These are phyloP conservation scores for Phlebopus sp. DNA, from an alignment of 1,284 basidiomycete genomes.

Conservation along the genomic window DNA sequence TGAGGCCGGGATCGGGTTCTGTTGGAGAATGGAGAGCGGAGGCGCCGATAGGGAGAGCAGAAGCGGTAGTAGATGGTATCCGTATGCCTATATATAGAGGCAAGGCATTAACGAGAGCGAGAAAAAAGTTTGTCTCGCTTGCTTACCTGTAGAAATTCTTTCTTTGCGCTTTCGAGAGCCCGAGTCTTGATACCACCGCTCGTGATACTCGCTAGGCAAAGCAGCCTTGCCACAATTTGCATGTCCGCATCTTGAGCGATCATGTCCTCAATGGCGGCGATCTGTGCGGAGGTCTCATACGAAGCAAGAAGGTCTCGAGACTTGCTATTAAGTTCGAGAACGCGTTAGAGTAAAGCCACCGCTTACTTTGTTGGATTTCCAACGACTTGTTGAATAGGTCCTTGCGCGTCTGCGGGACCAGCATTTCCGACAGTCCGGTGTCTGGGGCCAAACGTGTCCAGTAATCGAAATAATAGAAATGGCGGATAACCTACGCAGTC, in stretches of 20 bases:
- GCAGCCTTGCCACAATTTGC: constrained; percentile 72
- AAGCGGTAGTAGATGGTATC: constrained; percentile 85
- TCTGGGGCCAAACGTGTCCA: constrained; percentile 49
- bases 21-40: constrained; percentile 63
- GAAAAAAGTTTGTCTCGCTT: constrained; percentile 4
- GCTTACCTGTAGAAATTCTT: constrained; percentile 84
- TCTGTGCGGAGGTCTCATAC: constrained; percentile 76
- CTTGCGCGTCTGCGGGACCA: constrained; percentile 82
- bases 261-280: constrained; percentile 82
- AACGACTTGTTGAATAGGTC: constrained; percentile 90
- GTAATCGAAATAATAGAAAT: constrained; percentile 6
- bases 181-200: constrained; percentile 87
- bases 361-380: constrained; percentile 93
- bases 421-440: constrained; percentile 89
- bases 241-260: constrained; percentile 83
- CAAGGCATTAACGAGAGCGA: constrained; percentile 8
- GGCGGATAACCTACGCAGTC: constrained; percentile 66
- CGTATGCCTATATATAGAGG: constrained; percentile 67
- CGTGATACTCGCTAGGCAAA: constrained; percentile 85
- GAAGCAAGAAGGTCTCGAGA: constrained; percentile 83
- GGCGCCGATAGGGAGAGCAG: constrained; percentile 78
- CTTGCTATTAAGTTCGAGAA: constrained; percentile 11
- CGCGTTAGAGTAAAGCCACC: background rate
- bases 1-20: constrained; percentile 58
- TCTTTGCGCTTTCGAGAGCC: constrained; percentile 82